Conservation (phyloP, 768 basidiomycete genomes). For the Trametes coccinea region DNA sequence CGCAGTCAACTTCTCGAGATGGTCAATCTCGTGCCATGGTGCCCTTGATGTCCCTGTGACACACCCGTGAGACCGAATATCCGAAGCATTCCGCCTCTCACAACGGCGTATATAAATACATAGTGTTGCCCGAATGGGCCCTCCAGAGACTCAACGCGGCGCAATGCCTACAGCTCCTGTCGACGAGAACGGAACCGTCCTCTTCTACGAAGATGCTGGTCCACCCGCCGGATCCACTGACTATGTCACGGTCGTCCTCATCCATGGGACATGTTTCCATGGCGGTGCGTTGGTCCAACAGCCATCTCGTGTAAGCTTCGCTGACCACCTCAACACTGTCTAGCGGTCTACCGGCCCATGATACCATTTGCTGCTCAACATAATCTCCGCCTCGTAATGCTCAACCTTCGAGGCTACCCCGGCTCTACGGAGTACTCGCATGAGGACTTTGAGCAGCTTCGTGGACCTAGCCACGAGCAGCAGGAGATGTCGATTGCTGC, state of each 20-base stretch:
- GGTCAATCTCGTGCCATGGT: too few relatives aligned
- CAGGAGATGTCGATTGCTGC: conserved; percentile 2
- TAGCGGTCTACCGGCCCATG: conserved; percentile 19
- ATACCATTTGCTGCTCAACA: conserved; percentile 20
- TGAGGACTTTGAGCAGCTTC: conserved; percentile 18
- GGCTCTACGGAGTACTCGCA: conserved; percentile 27
- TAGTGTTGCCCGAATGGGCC: too few relatives aligned
- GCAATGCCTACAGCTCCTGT: conserved; percentile 23
- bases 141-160: background rate
- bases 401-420: conserved; percentile 31
- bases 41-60: too few relatives aligned
- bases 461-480: background rate
- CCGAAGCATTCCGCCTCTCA: too few relatives aligned
- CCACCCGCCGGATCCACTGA: conserved; percentile 7
- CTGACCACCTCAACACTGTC: background rate
- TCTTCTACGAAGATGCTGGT: conserved; percentile 27
- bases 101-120: too few relatives aligned
- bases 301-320: too few relatives aligned
- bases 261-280: conserved; percentile 25
- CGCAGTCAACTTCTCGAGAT: too few relatives aligned
- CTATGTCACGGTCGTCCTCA: conserved; percentile 19
- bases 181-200: conserved; percentile 11
- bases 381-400: conserved; percentile 27
- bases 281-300: conserved; percentile 1
- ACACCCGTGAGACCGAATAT: too few relatives aligned